These are phyloP conservation scores for Neopestalotiopsis sp. DNA, from an alignment of 2,329 filamentous ascomycete species.

Conservation along the genomic window DNA sequence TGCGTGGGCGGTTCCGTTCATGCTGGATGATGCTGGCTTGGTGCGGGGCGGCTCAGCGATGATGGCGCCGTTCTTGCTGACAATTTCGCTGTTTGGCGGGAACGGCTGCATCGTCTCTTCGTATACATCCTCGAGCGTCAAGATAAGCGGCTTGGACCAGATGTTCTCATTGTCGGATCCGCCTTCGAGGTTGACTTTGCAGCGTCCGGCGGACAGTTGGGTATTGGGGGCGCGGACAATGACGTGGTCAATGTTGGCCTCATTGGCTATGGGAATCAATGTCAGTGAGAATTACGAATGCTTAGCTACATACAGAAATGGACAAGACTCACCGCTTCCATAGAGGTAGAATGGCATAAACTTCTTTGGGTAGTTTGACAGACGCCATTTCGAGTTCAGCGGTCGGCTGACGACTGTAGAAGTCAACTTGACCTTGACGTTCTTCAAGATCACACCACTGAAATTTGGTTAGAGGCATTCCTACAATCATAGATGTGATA, in stretches of 20 bases:
- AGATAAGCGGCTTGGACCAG: slow-evolving; percentile 32
- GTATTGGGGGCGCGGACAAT: slow-evolving; percentile 49
- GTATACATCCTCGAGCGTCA: slow-evolving; percentile 37
- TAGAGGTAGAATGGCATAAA: slow-evolving; percentile 54
- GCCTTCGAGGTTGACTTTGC: slow-evolving; percentile 24
- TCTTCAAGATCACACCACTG: slow-evolving; percentile 30
- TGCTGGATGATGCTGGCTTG: neutral
- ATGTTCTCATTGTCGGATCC: slow-evolving; percentile 19
- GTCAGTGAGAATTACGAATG: neutral
- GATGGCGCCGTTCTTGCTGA: slow-evolving; percentile 31
- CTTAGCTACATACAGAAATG: neutral
- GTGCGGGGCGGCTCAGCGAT: slow-evolving; percentile 19
- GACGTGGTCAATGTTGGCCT: slow-evolving; percentile 49
- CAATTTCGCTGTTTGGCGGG: slow-evolving; percentile 32
- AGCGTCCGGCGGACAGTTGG: slow-evolving; percentile 36
- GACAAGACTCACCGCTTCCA: slow-evolving; percentile 32
- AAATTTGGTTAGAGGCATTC: neutral
- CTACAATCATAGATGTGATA: neutral
- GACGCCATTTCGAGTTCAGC: slow-evolving; percentile 41
- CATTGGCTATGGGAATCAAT: slow-evolving; percentile 22
- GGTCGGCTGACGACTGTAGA: slow-evolving; percentile 39
- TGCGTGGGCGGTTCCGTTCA: neutral
- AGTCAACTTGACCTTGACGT: slow-evolving; percentile 31
- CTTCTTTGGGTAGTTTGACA: slow-evolving; percentile 39
- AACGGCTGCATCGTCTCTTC: slow-evolving; percentile 47